Evolutionary conservation across 2,329 filamentous ascomycete genomes (phyloP).

Genomic region (Colletotrichum australisinense): DNA sequence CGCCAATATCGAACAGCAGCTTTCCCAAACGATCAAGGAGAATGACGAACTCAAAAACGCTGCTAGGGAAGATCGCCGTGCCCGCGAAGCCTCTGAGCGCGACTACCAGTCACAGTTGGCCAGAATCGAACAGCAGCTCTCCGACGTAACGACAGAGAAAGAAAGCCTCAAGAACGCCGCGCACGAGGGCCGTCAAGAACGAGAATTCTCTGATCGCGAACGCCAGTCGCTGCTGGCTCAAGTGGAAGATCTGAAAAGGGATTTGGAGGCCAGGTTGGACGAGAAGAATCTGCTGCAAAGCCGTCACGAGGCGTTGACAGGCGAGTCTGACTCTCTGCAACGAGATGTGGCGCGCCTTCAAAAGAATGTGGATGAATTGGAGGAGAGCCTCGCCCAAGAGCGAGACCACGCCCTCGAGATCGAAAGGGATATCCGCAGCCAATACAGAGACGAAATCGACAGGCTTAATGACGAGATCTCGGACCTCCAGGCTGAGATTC

Average conservation of each 20-base stretch:
- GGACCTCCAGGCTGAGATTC: conserved; percentile 71
- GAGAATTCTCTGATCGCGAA: conserved; percentile 52
- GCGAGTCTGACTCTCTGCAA: conserved; percentile 75
- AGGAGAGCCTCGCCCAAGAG: conserved; percentile 62
- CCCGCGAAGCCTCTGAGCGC: conserved; percentile 52
- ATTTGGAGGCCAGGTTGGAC: conserved; percentile 68
- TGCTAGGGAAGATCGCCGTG: conserved; percentile 56
- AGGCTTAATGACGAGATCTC: conserved; percentile 69
- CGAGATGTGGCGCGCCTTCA: conserved; percentile 67
- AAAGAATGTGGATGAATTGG: conserved; percentile 58
- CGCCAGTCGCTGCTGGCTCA: conserved; percentile 57
- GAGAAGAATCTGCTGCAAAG: conserved; percentile 78
- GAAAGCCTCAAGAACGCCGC: conserved; percentile 57
- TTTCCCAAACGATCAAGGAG: conserved; percentile 58
- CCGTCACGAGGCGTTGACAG: conserved; percentile 74
- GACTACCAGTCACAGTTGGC: conserved; percentile 55
- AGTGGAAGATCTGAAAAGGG: conserved; percentile 67
- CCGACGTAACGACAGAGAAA: conserved; percentile 58
- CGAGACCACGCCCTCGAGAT: conserved; percentile 68
- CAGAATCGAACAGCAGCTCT: conserved; percentile 62
- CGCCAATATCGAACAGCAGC: conserved; percentile 63
- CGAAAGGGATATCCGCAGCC: conserved; percentile 67
- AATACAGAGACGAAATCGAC: conserved; percentile 59
- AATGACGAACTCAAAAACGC: conserved; percentile 56
- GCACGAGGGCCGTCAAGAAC: conserved; percentile 56